Base-by-base conservation (phyloP, 495 filamentous ascomycete species). In the Clohesyomyces aquaticus region DNA sequence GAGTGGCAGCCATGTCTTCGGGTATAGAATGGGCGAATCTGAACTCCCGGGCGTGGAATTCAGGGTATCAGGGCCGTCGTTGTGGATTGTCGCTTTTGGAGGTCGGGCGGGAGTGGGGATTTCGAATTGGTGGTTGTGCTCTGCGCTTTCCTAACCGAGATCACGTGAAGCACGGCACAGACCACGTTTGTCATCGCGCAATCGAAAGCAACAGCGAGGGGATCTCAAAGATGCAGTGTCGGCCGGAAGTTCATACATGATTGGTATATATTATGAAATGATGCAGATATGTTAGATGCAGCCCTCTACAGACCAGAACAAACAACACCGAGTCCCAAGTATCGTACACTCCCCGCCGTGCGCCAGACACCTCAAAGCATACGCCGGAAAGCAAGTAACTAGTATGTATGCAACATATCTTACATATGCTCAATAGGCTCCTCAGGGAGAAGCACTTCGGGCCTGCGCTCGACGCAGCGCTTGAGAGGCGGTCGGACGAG, bases 351-450 rank as follows among this genome's bases (percentile, higher is more conserved):
- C n/a, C n/a, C n/a, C n/a, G n/a, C n/a, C n/a, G n/a, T n/a, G n/a
- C n/a, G n/a, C n/a, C n/a, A n/a, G n/a, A n/a, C n/a, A n/a, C 9
- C 8, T 8, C 11, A 10, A 10, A 49, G 46, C 21, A 49, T n/a
- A 49, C 21, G 6, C 50, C 23, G 16, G 11, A 29, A 6, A 53
- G 12, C 50, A 23, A 12, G 4, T 11, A 6, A 46, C 1, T 42
- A 18, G 12, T 8, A 48, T 55, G 46, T 2, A 54, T 18, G 35
- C 28, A 10, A n/a, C 16, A n/a, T n/a, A 47, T n/a, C 43, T 41
- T 71, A 85, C 18, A 79, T 78, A 74, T 93, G 91, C 77, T 94
- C 91, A 64, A 95, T 88, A 0, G 91, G 90, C 55, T 91, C 88
- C 73, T 95, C 91, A 0, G 90, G 88, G 10, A 96, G 79, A n/a